A percentile compares a stretch with the other conserved stretches of the same genome.
Conservation (phyloP, 1,284 basidiomycete species). For the Fistulinella staudtii region DNA sequence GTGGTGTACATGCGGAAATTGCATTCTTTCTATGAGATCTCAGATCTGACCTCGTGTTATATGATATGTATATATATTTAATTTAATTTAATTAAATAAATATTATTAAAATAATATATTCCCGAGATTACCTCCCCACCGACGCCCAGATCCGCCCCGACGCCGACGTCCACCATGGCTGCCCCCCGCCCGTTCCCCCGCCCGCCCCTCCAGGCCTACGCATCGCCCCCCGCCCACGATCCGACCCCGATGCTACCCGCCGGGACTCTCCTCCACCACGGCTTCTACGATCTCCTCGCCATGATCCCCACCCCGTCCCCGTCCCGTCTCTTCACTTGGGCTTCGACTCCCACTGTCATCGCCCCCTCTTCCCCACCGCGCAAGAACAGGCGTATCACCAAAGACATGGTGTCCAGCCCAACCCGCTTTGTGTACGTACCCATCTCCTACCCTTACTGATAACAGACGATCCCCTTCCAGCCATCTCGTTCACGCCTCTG, state of each 20-base stretch:
- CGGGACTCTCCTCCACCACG: conserved; percentile 75
- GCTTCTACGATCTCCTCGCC: conserved; percentile 84
- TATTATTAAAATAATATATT: background rate
- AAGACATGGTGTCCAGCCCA: conserved; percentile 83
- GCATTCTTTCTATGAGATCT: conserved; percentile 33
- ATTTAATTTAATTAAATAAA: background rate
- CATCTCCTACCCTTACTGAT: conserved; percentile 14
- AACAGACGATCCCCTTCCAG: conserved; percentile 43
- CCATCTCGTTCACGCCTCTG: conserved; percentile 91
- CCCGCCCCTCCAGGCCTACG: background rate
- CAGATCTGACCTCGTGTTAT: conserved; percentile 42
- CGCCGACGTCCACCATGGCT: conserved; percentile 1
- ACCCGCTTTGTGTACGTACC: conserved; percentile 77
- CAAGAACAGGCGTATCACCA: conserved; percentile 69
- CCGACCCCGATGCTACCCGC: conserved; percentile 47
- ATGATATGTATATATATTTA: background rate
- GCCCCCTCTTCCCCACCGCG: conserved; percentile 37
- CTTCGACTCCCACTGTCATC: conserved; percentile 21
- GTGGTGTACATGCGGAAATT: conserved; percentile 40
- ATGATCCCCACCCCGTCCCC: conserved; percentile 70
- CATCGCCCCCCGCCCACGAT: conserved; percentile 1
- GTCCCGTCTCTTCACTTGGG: conserved; percentile 57
- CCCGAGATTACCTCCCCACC: background rate
- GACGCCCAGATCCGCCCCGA: background rate
- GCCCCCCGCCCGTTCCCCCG: background rate